Percentiles rank a stretch among this genome's conserved stretches.
Evolutionary conservation across 257 asterid genomes (phyloP).

Genomic region (Ilex asprella): DNA sequence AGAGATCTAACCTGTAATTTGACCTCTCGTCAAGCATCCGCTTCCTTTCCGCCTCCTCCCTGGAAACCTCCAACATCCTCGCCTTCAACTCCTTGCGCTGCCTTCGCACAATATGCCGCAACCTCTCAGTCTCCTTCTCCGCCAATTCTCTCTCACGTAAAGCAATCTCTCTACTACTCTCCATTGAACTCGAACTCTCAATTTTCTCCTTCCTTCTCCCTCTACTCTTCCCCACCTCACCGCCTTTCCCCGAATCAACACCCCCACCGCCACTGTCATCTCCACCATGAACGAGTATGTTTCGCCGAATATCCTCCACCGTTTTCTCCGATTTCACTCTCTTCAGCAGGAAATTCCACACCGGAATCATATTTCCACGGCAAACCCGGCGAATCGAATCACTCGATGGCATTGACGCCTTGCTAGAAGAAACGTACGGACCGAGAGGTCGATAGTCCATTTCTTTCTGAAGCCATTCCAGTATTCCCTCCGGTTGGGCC

Average conservation of each 20-base stretch:
- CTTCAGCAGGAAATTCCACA: slow-evolving; percentile 68
- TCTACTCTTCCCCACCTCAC: slow-evolving; percentile 21
- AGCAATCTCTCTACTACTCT: slow-evolving; percentile 70
- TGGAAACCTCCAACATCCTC: slow-evolving; percentile 88
- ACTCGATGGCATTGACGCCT: slow-evolving; percentile 54
- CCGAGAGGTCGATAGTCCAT: slow-evolving; percentile 96
- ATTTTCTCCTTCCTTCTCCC: slow-evolving; percentile 43
- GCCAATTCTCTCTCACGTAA: slow-evolving; percentile 93
- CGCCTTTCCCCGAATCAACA: slow-evolving; percentile 1
- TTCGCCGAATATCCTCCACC: slow-evolving; percentile 78
- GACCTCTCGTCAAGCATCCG: slow-evolving; percentile 89
- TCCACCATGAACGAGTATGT: slow-evolving; percentile 83
- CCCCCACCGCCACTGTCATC: slow-evolving; percentile 28
- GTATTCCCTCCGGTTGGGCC: slow-evolving; percentile 82
- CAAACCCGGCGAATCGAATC: slow-evolving; percentile 85
- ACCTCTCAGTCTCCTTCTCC: slow-evolving; percentile 95
- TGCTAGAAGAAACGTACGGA: slow-evolving; percentile 53
- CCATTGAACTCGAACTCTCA: slow-evolving; percentile 29
- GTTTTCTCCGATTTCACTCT: slow-evolving; percentile 97
- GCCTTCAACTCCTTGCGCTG: slow-evolving; percentile 92
- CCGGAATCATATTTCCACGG: slow-evolving; percentile 96
- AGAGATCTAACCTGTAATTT: slow-evolving; percentile 60
- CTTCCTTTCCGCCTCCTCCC: slow-evolving; percentile 95
- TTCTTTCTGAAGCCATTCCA: slow-evolving; percentile 91
- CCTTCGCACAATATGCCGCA: slow-evolving; percentile 89